A percentile compares a stretch with the other conserved stretches of the same genome.
Conservation (phyloP, 352 stramenopile species). For the Albugo laibachii region DNA sequence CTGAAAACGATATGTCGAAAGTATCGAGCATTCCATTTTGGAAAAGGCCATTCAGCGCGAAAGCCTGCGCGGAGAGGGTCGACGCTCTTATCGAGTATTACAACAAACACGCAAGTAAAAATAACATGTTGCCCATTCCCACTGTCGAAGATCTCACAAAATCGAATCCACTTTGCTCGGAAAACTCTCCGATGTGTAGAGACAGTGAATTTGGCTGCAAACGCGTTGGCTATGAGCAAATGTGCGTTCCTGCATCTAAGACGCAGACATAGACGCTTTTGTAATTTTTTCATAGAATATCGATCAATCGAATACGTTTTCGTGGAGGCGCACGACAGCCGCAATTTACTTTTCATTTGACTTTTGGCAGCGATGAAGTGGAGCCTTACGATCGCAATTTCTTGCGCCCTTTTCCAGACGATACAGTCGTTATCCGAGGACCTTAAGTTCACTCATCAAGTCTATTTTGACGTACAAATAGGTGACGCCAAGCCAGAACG, state of each 20-base stretch:
- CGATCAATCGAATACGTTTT: background rate
- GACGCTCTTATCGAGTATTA: slow-evolving; percentile 24
- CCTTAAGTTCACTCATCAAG: slow-evolving; percentile 53
- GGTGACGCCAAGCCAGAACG: slow-evolving; percentile 55
- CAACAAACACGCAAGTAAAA: slow-evolving; percentile 3
- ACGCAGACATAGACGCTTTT: no score
- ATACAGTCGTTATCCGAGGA: no score
- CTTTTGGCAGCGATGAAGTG: no score
- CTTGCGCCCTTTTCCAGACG: no score
- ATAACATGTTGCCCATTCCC: slow-evolving; percentile 22
- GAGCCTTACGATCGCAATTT: no score
- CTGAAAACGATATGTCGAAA: background rate
- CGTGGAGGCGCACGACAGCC: background rate
- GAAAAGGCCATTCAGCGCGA: slow-evolving; percentile 15
- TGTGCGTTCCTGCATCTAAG: slow-evolving; percentile 14
- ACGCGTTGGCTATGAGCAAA: slow-evolving; percentile 41
- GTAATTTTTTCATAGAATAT: no score
- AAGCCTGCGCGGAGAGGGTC: slow-evolving; percentile 14
- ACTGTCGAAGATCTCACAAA: slow-evolving; percentile 9
- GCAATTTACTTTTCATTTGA: no score
- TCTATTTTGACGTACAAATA: slow-evolving; percentile 95
- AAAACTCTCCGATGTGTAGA: slow-evolving; percentile 13
- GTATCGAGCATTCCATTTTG: slow-evolving; percentile 28
- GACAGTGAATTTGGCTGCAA: slow-evolving; percentile 38
- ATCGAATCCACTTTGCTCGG: slow-evolving; percentile 31